Conservation (phyloP, 2,329 filamentous ascomycete genomes). For the Aschersonia sp. region DNA sequence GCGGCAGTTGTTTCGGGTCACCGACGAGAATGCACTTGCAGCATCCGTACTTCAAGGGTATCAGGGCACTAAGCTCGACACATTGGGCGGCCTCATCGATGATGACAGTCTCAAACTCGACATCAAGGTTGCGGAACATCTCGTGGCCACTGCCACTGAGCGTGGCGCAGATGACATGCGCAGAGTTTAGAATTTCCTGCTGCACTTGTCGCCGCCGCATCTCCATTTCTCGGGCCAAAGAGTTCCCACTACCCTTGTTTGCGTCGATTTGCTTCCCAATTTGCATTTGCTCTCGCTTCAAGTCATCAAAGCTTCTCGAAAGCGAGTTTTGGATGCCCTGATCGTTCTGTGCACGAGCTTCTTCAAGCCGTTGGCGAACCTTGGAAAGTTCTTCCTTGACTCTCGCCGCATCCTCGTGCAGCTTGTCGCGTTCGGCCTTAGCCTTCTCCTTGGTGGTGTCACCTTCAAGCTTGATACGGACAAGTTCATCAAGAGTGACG, state of each 20-base stretch:
- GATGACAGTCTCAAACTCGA: constrained; percentile 96
- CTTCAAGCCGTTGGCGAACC: constrained; percentile 58
- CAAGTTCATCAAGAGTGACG: constrained; percentile 85
- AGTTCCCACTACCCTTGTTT: constrained; percentile 73
- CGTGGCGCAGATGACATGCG: constrained; percentile 88
- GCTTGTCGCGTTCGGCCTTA: constrained; percentile 39
- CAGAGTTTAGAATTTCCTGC: constrained; percentile 78
- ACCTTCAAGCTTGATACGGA: constrained; percentile 56
- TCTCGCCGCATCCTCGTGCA: constrained; percentile 50
- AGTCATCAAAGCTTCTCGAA: constrained; percentile 60
- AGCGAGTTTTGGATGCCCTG: constrained; percentile 36
- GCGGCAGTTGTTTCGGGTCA: constrained; percentile 92
- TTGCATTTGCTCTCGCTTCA: constrained; percentile 59
- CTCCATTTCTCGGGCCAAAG: constrained; percentile 69
- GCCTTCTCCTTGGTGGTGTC: constrained; percentile 44
- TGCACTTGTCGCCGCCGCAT: constrained; percentile 73
- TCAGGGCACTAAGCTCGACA: constrained; percentile 90
- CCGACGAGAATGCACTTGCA: constrained; percentile 94
- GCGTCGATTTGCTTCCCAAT: constrained; percentile 78
- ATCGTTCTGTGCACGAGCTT: constrained; percentile 42
- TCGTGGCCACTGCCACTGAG: constrained; percentile 93
- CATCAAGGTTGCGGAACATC: constrained; percentile 86
- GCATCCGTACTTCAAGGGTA: constrained; percentile 93
- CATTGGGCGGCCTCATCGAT: constrained; percentile 98
- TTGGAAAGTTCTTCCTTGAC: constrained; percentile 64